Percentiles rank a stretch among this genome's conserved stretches.
phyloP scores from a whole-genome alignment of 495 filamentous ascomycete genomes.

The Parmelia sp. region DNA sequence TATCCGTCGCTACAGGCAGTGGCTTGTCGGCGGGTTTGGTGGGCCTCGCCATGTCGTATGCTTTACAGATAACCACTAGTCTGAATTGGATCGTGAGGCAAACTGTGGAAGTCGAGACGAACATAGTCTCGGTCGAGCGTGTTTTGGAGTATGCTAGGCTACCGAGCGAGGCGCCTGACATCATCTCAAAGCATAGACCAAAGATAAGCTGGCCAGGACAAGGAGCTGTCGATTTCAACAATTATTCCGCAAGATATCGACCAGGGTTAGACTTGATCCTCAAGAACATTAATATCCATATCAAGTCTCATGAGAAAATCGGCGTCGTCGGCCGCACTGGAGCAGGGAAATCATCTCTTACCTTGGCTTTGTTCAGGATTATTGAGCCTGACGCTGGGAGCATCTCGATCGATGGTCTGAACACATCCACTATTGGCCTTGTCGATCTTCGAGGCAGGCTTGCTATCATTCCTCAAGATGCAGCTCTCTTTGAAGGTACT shows the following conservation, averaged over 20 bases:
- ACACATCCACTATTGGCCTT: slow-evolving; percentile 86
- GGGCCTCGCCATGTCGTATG: slow-evolving; percentile 94
- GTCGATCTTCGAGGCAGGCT: slow-evolving; percentile 82
- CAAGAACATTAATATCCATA: slow-evolving; percentile 83
- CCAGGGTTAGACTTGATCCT: slow-evolving; percentile 83
- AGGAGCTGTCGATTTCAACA: slow-evolving; percentile 83
- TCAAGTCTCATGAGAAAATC: slow-evolving; percentile 95
- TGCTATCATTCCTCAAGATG: slow-evolving; percentile 97
- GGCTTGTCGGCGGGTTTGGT: slow-evolving; percentile 69
- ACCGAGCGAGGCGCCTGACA: slow-evolving; percentile 91
- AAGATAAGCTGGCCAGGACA: slow-evolving; percentile 86
- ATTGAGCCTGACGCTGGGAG: slow-evolving; percentile 78
- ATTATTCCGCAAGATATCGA: slow-evolving; percentile 91
- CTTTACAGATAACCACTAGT: slow-evolving; percentile 94
- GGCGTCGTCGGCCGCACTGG: slow-evolving; percentile 95
- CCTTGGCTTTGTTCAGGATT: slow-evolving; percentile 88
- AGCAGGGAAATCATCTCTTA: slow-evolving; percentile 93
- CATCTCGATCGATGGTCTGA: slow-evolving; percentile 80
- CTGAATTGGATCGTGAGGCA: slow-evolving; percentile 99
- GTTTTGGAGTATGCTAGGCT: slow-evolving; percentile 92
- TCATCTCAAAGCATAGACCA: slow-evolving; percentile 80
- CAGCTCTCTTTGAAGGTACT: slow-evolving; percentile 93
- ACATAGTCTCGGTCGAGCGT: slow-evolving; percentile 97
- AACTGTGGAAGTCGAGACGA: slow-evolving; percentile 98
- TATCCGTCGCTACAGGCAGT: slow-evolving; percentile 69